These are phyloP conservation scores for Lodderomyces beijingensis DNA, from an alignment of 1,139 yeast genomes.

Conservation along the genomic window DNA sequence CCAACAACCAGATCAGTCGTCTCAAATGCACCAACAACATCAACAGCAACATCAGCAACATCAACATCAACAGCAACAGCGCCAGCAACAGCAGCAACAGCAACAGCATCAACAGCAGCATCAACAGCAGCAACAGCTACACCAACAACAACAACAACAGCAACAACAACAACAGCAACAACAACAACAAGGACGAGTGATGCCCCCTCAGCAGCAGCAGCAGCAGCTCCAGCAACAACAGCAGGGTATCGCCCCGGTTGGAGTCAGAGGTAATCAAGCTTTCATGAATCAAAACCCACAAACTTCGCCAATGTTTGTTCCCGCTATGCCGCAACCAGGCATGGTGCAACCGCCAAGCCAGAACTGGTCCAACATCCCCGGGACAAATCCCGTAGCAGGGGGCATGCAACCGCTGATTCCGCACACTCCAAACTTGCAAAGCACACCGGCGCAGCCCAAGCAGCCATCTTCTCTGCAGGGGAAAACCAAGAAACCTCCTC, in stretches of 20 bases:
- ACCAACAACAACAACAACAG: constrained; percentile 13
- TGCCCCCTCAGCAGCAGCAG: constrained; percentile 8
- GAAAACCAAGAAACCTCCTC: constrained; percentile 5
- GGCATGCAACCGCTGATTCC: constrained; percentile 10
- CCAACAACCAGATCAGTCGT: constrained; percentile 11
- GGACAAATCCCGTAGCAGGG: constrained; percentile 11
- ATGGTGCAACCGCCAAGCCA: not conserved
- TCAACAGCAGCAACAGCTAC: constrained; percentile 10
- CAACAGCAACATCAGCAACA: constrained; percentile 3
- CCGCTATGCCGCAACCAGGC: constrained; percentile 1
- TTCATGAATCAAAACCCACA: constrained; percentile 12
- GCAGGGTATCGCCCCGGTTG: constrained; percentile 9
- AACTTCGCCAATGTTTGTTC: constrained; percentile 7
- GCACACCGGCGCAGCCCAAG: constrained; percentile 13
- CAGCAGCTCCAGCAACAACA: constrained; percentile 8
- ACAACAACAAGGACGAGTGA: constrained; percentile 6
- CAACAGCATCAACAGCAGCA: constrained; percentile 12
- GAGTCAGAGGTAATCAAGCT: constrained; percentile 21
- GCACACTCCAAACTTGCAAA: constrained; percentile 8
- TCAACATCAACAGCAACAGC: constrained; percentile 3
- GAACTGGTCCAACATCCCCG: constrained; percentile 9
- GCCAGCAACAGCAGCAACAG: not conserved
- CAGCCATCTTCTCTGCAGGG: constrained; percentile 14
- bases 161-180: constrained; percentile 11
- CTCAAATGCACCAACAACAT: not conserved